Conservation (phyloP, 1,139 yeast genomes). For the Nakaseomyces bracarensis region DNA sequence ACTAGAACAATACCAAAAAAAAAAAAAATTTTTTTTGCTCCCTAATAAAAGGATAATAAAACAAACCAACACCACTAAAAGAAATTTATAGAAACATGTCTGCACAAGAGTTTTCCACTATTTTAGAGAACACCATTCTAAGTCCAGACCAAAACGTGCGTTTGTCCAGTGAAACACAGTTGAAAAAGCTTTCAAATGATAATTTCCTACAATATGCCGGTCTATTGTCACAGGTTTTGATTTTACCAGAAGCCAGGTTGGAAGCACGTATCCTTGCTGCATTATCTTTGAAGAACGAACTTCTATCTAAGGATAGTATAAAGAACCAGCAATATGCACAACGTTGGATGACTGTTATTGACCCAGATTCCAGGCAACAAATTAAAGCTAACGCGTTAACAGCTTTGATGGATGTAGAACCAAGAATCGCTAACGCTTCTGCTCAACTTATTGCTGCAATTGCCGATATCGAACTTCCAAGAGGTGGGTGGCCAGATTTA, state of each 20-base stretch:
- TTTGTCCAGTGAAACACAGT: constrained; percentile 71
- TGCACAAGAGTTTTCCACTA: constrained; percentile 53
- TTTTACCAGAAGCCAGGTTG: constrained; percentile 53
- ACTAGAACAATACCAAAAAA: too few relatives aligned
- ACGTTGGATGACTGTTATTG: constrained; percentile 39
- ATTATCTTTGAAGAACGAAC: constrained; percentile 75
- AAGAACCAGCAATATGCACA: constrained; percentile 47
- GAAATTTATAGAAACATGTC: constrained; percentile 14
- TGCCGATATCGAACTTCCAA: constrained; percentile 88
- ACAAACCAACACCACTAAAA: too few relatives aligned
- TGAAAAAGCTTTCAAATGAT: constrained; percentile 61
- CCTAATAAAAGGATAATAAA: background rate
- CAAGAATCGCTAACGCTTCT: constrained; percentile 77
- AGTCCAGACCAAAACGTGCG: constrained; percentile 59
- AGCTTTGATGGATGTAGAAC: constrained; percentile 58
- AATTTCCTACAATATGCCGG: constrained; percentile 70
- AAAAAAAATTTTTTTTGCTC: background rate
- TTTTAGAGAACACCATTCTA: constrained; percentile 71
- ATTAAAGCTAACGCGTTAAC: constrained; percentile 62
- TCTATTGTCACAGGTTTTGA: constrained; percentile 63
- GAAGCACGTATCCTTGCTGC: constrained; percentile 94
- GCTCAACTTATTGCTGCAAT: constrained; percentile 95
- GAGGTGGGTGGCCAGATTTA: constrained; percentile 79
- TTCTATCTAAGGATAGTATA: constrained; percentile 62
- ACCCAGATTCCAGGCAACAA: constrained; percentile 44